A percentile compares a stretch with the other conserved stretches of the same genome.
These are phyloP conservation scores for Cytospora piceae DNA, from an alignment of 2,329 filamentous ascomycete genomes.

Conservation along the genomic window DNA sequence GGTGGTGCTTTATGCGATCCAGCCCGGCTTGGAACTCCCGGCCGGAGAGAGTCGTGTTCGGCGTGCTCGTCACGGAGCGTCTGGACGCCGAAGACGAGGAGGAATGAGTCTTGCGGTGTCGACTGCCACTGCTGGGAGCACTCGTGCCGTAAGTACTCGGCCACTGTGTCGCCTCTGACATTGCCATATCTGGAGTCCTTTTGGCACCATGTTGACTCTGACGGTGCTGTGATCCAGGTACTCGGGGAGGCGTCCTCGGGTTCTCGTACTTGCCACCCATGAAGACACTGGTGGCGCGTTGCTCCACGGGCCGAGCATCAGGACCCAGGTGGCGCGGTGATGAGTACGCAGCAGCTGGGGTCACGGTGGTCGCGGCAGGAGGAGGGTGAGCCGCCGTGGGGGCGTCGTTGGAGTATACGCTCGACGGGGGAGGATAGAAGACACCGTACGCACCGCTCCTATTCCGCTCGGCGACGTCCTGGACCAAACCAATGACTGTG, in stretches of 20 bases:
- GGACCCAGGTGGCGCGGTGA: neutral
- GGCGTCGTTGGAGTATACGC: constrained; percentile 22
- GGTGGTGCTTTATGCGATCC: neutral
- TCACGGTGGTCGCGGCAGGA: constrained; percentile 11
- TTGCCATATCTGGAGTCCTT: neutral
- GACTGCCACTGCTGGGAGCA: neutral
- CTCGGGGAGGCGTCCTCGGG: neutral
- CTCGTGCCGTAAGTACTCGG: neutral
- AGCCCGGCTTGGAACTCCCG: constrained; percentile 16
- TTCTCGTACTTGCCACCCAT: neutral
- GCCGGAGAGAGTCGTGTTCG: neutral
- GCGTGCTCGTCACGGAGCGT: neutral
- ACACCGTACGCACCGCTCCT: neutral
- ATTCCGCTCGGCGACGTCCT: neutral
- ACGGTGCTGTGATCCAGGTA: neutral
- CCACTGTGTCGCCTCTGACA: constrained; percentile 7
- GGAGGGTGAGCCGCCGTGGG: constrained; percentile 14
- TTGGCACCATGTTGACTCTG: neutral
- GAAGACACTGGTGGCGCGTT: neutral
- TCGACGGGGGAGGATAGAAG: constrained; percentile 9
- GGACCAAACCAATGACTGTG: neutral
- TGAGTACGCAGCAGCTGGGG: neutral
- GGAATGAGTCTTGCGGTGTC: neutral
- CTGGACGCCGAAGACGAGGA: neutral
- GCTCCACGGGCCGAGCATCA: neutral